Conservation (phyloP, 2,329 filamentous ascomycete genomes). For the Pseudogymnoascus sp. region DNA sequence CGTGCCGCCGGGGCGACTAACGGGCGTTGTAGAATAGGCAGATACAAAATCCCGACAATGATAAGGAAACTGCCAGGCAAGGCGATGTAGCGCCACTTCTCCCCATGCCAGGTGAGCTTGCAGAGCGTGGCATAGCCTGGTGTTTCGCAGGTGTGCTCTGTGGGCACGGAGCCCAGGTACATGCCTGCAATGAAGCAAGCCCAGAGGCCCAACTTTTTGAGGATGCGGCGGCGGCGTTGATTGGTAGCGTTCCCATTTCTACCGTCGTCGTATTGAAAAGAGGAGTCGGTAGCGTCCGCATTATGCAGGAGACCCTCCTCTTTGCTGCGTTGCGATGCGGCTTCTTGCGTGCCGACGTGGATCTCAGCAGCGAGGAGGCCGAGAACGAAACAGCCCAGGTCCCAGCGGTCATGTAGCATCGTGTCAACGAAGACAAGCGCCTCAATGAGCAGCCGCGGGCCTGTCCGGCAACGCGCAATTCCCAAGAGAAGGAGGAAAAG, state of each 20-base stretch:
- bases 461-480: constrained; percentile 20
- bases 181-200: not conserved
- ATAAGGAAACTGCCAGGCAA: constrained; percentile 1
- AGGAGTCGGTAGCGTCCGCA: not conserved
- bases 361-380: not conserved
- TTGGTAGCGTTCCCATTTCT: not conserved
- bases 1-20: constrained; percentile 30
- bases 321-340: not conserved
- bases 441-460: not conserved
- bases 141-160: not conserved
- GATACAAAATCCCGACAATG: not conserved
- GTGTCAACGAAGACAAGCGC: not conserved
- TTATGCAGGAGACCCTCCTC: not conserved
- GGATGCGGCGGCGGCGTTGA: not conserved
- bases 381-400: not conserved
- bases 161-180: constrained; percentile 5
- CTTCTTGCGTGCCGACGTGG: constrained; percentile 1
- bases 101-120: not conserved
- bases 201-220: not conserved
- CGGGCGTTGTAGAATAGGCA: not conserved
- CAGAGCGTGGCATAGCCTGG: not conserved
- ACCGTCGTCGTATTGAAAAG: not conserved
- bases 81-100: constrained; percentile 4
- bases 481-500: constrained; percentile 29
- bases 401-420: constrained; percentile 2